Base-by-base conservation (phyloP, 805 yeast species). In the Saccharomycopsis sp. region DNA sequence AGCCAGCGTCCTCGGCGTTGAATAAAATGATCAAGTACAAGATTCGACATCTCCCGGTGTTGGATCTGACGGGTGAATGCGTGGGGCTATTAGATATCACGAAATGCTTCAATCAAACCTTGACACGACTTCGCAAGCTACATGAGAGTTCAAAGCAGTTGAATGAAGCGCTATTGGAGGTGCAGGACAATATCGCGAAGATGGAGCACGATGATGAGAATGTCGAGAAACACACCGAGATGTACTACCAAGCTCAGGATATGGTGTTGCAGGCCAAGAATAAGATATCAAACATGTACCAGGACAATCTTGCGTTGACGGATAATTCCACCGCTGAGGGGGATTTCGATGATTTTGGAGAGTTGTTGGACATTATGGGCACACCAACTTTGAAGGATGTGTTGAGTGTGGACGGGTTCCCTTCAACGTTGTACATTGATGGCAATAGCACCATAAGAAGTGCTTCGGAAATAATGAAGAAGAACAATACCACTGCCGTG, bases 1-100 rank as follows among this genome's bases (percentile, higher is more conserved):
- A 67, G 3, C 62, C 66, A 0, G 64, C 68, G 6, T 61, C 67
- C 23, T 64, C 60, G 23, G 71, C 73, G 1, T 51, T 68, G 22
- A 54, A 60, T 30, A 52, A 59, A 7, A 68, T 68, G 72, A 70
- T 65, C 4, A 51, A 56, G 9, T 58, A 55, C 35, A 61, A 60
- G 27, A 63, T 68, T 20, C 58, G 72, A 43, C 72, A 68, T 48
- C 52, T 68, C 38, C 72, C 73, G 1, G 53, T 68, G 3, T 41
- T 60, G 3, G 66, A 66, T 43, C 58, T 56, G n/a, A 44, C 50
- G 2, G 48, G 43, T 6, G 32, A 48, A 5, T 67, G 67, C 23
- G 61, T 59, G n/a, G 71, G 71, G 2, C 60, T 68, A 9, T 50
- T 68, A 20, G 69, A 68, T 50, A 67, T 67, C 25, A 68, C 71